Percentiles rank a stretch among this genome's conserved stretches.
These are phyloP conservation scores for Hemisphaericaspora nanyangensis DNA, from an alignment of 805 yeast genomes.

Conservation along the genomic window DNA sequence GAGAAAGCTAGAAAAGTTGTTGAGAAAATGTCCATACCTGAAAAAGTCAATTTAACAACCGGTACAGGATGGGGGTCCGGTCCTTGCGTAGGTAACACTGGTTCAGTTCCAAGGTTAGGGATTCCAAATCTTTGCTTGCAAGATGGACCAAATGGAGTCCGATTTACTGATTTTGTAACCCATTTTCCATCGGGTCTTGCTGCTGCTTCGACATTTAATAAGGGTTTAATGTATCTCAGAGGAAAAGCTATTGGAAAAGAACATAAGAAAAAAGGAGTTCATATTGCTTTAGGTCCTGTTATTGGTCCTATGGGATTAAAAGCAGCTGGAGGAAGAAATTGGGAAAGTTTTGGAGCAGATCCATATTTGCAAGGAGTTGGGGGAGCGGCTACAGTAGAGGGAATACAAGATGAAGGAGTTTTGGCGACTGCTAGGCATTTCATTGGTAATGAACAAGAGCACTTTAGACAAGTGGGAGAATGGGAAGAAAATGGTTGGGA, in stretches of 20 bases:
- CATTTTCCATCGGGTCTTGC: slow-evolving; percentile 59
- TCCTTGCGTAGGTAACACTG: slow-evolving; percentile 60
- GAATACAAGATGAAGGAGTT: slow-evolving; percentile 56
- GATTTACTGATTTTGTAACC: slow-evolving; percentile 54
- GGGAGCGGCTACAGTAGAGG: slow-evolving; percentile 50
- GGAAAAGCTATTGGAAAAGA: slow-evolving; percentile 59
- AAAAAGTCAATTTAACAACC: slow-evolving; percentile 59
- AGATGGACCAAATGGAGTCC: slow-evolving; percentile 61
- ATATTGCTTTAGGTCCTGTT: slow-evolving; percentile 53
- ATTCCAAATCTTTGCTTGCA: slow-evolving; percentile 56
- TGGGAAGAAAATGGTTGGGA: slow-evolving; percentile 46
- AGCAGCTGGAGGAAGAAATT: slow-evolving; percentile 62
- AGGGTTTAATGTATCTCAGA: slow-evolving; percentile 45
- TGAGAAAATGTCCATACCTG: slow-evolving; percentile 52
- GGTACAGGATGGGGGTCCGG: slow-evolving; percentile 65
- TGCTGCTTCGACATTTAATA: slow-evolving; percentile 55
- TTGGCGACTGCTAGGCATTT: slow-evolving; percentile 55
- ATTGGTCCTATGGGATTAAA: slow-evolving; percentile 60
- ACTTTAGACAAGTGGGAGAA: slow-evolving; percentile 51
- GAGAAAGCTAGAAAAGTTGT: slow-evolving; percentile 53
- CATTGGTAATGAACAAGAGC: slow-evolving; percentile 62
- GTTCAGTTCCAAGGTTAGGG: slow-evolving; percentile 51
- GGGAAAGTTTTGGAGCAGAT: slow-evolving; percentile 64
- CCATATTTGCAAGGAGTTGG: slow-evolving; percentile 57
- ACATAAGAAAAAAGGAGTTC: slow-evolving; percentile 50